Evolutionary conservation across 345 rosid genomes (phyloP), one percentile per base, ranked within the genome.

Genomic region (Dovyalis caffra): DNA sequence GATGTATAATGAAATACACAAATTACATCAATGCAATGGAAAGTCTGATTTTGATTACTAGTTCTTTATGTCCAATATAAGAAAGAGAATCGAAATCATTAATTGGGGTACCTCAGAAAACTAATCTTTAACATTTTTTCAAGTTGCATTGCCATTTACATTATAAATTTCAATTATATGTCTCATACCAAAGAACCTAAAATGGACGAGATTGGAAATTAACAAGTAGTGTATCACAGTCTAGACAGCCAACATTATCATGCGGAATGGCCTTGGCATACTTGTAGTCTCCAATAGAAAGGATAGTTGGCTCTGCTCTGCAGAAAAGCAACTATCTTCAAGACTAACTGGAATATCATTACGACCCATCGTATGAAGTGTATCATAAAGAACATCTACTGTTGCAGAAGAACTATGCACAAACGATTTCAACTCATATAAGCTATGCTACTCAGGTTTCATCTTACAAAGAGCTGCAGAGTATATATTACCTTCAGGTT

Each of bases 331-430:
- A 66, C 16, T 40, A 34, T 74, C 64, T 57, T 66, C 58, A 38
- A 74, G 77, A 38, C 77, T 71, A 38, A 38, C 77, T 9, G 77
- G 69, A 9, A 64, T 47, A 33, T 45, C 68, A 29, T 63, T 45
- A 18, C 76, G 49, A n/a, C 76, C 76, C 62, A 64, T 65, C 70
- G 65, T 74, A 25, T 74, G 77, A 18, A 64, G 45, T 16, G 34
- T n/a, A 34, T 74, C 77, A 64, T 51, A 65, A 11, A 74, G 9
- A 11, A 23, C 70, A 47, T 74, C 70, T 28, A 65, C 18, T 11
- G 64, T 64, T 0, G 64, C 77, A 45, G 77, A 28, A 64, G 67
- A 49, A 49, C 8, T 18, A 2, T 49, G 1, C 23, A 20, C 3
- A 49, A 6, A 18, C 18, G 57, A 49, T 49, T 49, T 49, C 2